Evolutionary conservation across 179 eudicot species (phyloP), one percentile per base, ranked within the genome.

Genomic region (Spergularia azorica): DNA sequence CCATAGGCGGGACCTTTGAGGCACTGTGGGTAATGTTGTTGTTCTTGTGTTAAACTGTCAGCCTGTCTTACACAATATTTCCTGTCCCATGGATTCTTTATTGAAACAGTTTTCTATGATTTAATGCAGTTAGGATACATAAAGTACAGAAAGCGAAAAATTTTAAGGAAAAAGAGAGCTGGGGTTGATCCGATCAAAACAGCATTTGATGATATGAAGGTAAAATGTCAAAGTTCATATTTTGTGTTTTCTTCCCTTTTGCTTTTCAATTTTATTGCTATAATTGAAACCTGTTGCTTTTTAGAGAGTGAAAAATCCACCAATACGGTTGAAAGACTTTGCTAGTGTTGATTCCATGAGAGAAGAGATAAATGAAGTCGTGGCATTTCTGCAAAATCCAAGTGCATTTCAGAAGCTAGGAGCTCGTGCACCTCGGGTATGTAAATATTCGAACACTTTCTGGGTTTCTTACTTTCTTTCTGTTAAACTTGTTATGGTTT

Each of bases 371-470:
- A 89, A 92, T 80, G 97, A 94, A 86, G 97, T 94, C 60, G 95
- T 94, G 75, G 88, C 93, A 59, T 94, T 92, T 85, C 86, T 94
- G 26, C 91, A 83, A 86, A 94, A 94, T 84, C 97, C 98, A 41
- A 84, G 82, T 67, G 98, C 87, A 81, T 94, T 90, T 68, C 90
- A 92, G 84, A 92, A 92, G 83, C 84, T 94, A 86, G 98, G 98
- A 80, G 98, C 98, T 13, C 97, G 97, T 77, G 98, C 98, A 71
- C 98, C 98, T 70, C 85, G 90, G 91, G 98, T 94, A 92, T 84
- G 88, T 81, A 41, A 64, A 57, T 81, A 7, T 20, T 63, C 17
- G 57, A 41, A 36, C 63, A 60, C 62, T 9, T 70, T 71, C 41
- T 21, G 18, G 56, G n/a, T n/a, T n/a, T n/a, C n/a, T n/a, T n/a